Percentiles rank a stretch among this genome's conserved stretches.
These are phyloP conservation scores for Prunus yedoensis DNA, from an alignment of 331 rosid genomes.

Conservation along the genomic window DNA sequence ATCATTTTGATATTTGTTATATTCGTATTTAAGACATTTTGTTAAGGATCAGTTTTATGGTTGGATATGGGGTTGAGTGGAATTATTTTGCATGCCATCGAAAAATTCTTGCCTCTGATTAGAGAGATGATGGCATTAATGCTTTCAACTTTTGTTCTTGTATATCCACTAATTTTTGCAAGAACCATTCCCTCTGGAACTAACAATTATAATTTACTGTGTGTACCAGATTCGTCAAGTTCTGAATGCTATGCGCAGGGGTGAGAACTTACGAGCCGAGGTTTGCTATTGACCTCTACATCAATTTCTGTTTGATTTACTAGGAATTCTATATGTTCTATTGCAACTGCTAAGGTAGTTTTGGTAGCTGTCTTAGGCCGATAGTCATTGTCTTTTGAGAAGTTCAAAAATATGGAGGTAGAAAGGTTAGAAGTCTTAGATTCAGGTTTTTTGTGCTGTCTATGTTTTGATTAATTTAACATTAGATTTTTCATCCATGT, in stretches of 20 bases:
- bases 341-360: constrained; percentile 14
- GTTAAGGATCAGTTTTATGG: background rate
- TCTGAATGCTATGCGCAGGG: constrained; percentile 84
- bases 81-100: background rate
- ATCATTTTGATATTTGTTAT: background rate
- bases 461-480: background rate
- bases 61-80: background rate
- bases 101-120: background rate
- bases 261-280: constrained; percentile 81
- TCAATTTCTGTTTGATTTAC: constrained; percentile 16
- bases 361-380: constrained; percentile 3
- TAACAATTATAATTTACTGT: constrained; percentile 20
- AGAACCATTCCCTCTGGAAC: constrained; percentile 9
- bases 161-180: constrained; percentile 19
- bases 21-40: background rate
- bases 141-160: background rate
- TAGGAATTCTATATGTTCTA: background rate
- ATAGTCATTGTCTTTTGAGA: background rate
- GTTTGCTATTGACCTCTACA: constrained; percentile 44
- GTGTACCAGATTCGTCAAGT: constrained; percentile 89
- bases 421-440: background rate
- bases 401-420: background rate
- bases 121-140: background rate
- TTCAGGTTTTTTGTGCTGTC: background rate
- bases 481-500: background rate